Conservation (phyloP, 192 early-diverging fungal genomes). For the Coemansia asiatica region DNA sequence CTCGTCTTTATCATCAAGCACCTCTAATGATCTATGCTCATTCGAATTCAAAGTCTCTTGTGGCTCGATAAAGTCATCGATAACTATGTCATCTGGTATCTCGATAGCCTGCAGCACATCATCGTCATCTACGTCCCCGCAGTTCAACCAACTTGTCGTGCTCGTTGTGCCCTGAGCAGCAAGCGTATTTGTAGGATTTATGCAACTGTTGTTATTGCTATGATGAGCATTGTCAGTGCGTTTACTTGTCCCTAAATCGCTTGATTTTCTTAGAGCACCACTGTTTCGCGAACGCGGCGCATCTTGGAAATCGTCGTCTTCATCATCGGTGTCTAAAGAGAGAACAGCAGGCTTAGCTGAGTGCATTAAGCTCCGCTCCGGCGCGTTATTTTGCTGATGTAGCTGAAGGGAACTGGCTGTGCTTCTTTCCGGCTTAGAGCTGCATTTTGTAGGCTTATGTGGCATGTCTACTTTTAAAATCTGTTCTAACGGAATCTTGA, state of each 20-base stretch:
- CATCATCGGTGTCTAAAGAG: conserved; percentile 11
- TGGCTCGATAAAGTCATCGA: background rate
- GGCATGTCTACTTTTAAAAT: conserved; percentile 11
- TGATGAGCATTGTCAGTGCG: background rate
- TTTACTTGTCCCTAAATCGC: background rate
- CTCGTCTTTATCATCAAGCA: conserved; percentile 13
- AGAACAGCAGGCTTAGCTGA: background rate
- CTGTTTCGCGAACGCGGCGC: background rate
- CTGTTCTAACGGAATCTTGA: conserved; percentile 29
- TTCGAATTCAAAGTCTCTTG: background rate
- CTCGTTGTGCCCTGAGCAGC: background rate
- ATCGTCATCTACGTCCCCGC: conserved; percentile 20
- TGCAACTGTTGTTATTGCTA: no score
- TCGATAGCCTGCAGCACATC: conserved; percentile 30
- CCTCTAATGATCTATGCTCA: background rate
- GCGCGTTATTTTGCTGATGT: background rate
- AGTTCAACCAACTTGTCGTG: background rate
- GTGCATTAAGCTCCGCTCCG: background rate
- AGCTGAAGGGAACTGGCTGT: background rate
- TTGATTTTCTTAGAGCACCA: background rate
- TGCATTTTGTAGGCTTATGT: background rate
- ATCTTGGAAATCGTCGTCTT: conserved; percentile 42
- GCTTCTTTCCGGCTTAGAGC: background rate
- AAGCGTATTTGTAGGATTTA: no score
- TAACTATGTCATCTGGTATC: conserved; percentile 24